These are phyloP conservation scores for Magnaporthiopsis rhizophila DNA, from an alignment of 2,329 filamentous ascomycete species.

Conservation along the genomic window DNA sequence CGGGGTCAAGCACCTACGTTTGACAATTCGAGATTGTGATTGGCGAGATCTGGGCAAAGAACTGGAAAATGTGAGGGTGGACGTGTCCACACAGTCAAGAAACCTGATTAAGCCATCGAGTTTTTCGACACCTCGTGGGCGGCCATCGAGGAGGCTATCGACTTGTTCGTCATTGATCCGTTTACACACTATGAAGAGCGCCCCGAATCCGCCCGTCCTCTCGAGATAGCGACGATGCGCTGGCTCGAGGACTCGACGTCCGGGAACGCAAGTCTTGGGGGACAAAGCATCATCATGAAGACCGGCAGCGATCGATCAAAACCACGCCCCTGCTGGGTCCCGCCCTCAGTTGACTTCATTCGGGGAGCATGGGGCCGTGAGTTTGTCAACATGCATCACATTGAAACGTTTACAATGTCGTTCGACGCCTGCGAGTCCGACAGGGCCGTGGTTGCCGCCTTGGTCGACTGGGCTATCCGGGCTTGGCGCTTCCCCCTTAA, in stretches of 20 bases:
- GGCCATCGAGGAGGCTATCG: too few species aligned
- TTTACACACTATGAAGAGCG: background rate
- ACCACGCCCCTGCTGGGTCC: background rate
- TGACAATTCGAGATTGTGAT: background rate
- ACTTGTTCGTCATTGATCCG: background rate
- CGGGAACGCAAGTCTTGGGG: background rate
- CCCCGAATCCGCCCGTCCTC: background rate
- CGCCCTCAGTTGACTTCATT: background rate
- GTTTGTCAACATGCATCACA: conserved; percentile 1
- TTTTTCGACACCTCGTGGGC: too few species aligned
- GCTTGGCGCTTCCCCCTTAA: conserved; percentile 1
- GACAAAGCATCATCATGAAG: background rate
- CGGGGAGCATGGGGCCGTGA: background rate
- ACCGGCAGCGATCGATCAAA: background rate
- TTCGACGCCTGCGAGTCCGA: background rate
- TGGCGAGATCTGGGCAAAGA: background rate
- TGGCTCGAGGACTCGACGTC: background rate
- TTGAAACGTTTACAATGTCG: background rate
- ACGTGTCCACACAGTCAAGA: background rate
- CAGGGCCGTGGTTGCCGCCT: background rate
- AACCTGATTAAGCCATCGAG: too few species aligned
- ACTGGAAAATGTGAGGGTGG: background rate
- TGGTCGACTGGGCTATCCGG: background rate
- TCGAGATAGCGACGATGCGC: too few species aligned
- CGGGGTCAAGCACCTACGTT: background rate